A percentile compares a stretch with the other conserved stretches of the same genome.
Evolutionary conservation across 192 early-diverging fungal species (phyloP).

Genomic region (Backusella mclennaniae): DNA sequence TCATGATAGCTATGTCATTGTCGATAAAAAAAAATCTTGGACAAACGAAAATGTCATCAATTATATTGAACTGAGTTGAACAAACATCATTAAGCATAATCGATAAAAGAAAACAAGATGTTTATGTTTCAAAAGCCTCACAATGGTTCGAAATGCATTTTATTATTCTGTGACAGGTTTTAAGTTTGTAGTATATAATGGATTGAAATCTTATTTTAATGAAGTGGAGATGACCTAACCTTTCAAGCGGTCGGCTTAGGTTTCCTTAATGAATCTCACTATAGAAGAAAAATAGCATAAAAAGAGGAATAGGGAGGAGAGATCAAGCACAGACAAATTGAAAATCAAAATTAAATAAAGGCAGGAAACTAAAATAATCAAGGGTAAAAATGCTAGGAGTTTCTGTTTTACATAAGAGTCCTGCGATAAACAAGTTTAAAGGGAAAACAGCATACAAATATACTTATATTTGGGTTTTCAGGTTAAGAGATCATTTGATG

Average conservation of each 20-base stretch:
- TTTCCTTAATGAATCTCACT: neutral
- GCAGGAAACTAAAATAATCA: neutral
- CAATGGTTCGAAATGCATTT: neutral
- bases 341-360: neutral
- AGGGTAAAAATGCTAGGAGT: neutral
- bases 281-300: neutral
- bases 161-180: neutral
- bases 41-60: neutral
- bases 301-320: neutral
- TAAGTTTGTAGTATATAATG: neutral
- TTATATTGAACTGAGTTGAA: neutral
- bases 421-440: neutral
- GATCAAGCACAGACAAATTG: neutral
- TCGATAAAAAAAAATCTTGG: neutral
- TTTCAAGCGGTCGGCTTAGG: neutral
- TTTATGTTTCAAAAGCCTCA: too few species aligned
- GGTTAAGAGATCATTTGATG: neutral
- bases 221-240: neutral
- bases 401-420: neutral
- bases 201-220: too few species aligned
- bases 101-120: too few species aligned
- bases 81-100: neutral
- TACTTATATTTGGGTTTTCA: neutral
- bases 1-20: neutral
- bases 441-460: neutral